Conservation (phyloP, 495 filamentous ascomycete species). For the Aspergillus incahuasiensis region DNA sequence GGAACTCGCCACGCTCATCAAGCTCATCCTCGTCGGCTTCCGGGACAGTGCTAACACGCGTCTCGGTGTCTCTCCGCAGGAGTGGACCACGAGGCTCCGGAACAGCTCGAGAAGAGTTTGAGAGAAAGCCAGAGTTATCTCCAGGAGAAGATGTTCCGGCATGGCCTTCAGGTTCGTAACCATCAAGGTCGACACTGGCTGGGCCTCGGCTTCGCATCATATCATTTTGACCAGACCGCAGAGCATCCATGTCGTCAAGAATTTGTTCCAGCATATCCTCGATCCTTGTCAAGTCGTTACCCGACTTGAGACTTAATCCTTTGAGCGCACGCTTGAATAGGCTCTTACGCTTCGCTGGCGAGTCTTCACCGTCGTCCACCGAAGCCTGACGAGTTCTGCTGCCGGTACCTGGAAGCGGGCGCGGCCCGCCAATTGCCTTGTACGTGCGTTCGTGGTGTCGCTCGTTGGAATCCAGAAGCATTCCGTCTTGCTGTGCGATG, state of each 20-base stretch:
- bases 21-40: conserved; percentile 70
- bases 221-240: conserved; percentile 60
- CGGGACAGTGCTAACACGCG: conserved; percentile 83
- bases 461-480: conserved; percentile 77
- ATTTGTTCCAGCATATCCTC: conserved; percentile 94
- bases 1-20: conserved; percentile 49
- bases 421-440: conserved; percentile 78
- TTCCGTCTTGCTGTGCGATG: conserved; percentile 77
- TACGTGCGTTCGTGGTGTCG: conserved; percentile 82
- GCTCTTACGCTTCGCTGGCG: conserved; percentile 75
- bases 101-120: conserved; percentile 57
- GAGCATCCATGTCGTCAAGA: conserved; percentile 81
- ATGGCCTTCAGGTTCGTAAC: conserved; percentile 79
- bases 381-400: conserved; percentile 44
- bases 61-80: conserved; percentile 61
- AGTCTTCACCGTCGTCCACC: conserved; percentile 66
- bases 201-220: conserved; percentile 22
- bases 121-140: conserved; percentile 74
- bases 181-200: conserved; percentile 46
- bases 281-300: conserved; percentile 83
- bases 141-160: conserved; percentile 71
- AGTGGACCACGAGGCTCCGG: conserved; percentile 15
- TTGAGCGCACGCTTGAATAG: conserved; percentile 89
- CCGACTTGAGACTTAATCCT: conserved; percentile 78
- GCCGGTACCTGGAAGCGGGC: conserved; percentile 64